Evolutionary conservation across 2,329 filamentous ascomycete species (phyloP).

Genomic region (Furcasterigmium sp.): DNA sequence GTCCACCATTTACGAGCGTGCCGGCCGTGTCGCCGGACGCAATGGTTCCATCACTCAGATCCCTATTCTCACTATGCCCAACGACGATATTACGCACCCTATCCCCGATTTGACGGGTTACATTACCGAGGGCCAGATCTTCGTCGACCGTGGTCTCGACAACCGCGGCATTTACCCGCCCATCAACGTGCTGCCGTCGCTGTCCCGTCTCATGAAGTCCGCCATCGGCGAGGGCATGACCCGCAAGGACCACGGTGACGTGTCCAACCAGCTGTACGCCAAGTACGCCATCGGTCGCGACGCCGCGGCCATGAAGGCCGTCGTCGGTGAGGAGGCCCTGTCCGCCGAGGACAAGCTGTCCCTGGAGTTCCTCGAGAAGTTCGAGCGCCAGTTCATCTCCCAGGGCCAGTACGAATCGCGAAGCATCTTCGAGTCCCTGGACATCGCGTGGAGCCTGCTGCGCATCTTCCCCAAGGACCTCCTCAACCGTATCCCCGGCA

Average conservation of each 20-base stretch:
- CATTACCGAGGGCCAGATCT: conserved; percentile 98
- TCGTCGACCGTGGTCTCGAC: conserved; percentile 85
- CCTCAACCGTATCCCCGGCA: conserved; percentile 88
- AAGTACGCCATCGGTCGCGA: conserved; percentile 99
- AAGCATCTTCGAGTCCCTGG: conserved; percentile 87
- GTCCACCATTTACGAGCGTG: conserved; percentile 99
- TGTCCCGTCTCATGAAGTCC: conserved; percentile 99
- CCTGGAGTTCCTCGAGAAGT: conserved; percentile 97
- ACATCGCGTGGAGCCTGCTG: conserved; percentile 92
- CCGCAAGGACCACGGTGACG: conserved; percentile 93
- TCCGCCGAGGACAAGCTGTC: conserved; percentile 96
- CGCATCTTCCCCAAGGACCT: conserved; percentile 97
- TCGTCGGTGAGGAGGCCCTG: conserved; percentile 95
- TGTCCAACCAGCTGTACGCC: conserved; percentile 98
- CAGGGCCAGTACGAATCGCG: conserved; percentile 92
- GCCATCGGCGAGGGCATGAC: conserved; percentile 97
- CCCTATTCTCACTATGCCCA: conserved; percentile 98
- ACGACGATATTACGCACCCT: conserved; percentile 98
- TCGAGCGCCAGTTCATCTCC: conserved; percentile 89
- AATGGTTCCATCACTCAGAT: conserved; percentile 99
- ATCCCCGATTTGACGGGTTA: conserved; percentile 98
- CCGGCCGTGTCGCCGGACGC: conserved; percentile 91
- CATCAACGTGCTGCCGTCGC: conserved; percentile 95
- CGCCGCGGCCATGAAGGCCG: conserved; percentile 97
- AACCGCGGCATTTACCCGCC: conserved; percentile 98